Conservation (phyloP, 2,329 filamentous ascomycete genomes). For the Hypoxylon sp. region DNA sequence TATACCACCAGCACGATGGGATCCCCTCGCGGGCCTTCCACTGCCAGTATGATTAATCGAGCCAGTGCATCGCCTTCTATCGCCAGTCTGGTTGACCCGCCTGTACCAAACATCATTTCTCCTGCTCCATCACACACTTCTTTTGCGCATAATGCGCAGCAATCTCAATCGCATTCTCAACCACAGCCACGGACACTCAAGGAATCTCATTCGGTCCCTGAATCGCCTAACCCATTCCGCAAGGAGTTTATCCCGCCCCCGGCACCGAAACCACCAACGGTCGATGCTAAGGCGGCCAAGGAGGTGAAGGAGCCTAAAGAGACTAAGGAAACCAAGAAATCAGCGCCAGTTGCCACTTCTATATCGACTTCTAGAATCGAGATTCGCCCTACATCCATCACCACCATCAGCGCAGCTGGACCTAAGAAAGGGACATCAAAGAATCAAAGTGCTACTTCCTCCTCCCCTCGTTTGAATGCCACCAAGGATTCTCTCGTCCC, state of each 20-base stretch:
- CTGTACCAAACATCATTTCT: conserved; percentile 53
- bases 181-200: conserved; percentile 45
- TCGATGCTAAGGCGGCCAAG: conserved; percentile 50
- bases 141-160: conserved; percentile 46
- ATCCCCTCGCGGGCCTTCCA: conserved; percentile 58
- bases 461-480: conserved; percentile 60
- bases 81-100: conserved; percentile 84
- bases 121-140: conserved; percentile 50
- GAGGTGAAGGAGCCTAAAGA: conserved; percentile 49
- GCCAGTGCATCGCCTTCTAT: conserved; percentile 93
- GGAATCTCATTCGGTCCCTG: conserved; percentile 51
- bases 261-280: conserved; percentile 42
- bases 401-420: conserved; percentile 45
- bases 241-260: conserved; percentile 50
- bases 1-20: conserved; percentile 56
- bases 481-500: conserved; percentile 56
- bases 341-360: conserved; percentile 45
- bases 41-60: conserved; percentile 60
- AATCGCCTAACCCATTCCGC: conserved; percentile 54
- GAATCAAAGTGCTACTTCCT: conserved; percentile 51
- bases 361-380: conserved; percentile 44
- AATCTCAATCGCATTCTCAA: conserved; percentile 43
- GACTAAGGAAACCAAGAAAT: conserved; percentile 51
- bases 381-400: conserved; percentile 47
- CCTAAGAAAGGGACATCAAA: conserved; percentile 47